Percentiles rank a stretch among this genome's conserved stretches.
Evolutionary conservation across 768 basidiomycete species (phyloP).

Genomic region (Lentinula edodes): DNA sequence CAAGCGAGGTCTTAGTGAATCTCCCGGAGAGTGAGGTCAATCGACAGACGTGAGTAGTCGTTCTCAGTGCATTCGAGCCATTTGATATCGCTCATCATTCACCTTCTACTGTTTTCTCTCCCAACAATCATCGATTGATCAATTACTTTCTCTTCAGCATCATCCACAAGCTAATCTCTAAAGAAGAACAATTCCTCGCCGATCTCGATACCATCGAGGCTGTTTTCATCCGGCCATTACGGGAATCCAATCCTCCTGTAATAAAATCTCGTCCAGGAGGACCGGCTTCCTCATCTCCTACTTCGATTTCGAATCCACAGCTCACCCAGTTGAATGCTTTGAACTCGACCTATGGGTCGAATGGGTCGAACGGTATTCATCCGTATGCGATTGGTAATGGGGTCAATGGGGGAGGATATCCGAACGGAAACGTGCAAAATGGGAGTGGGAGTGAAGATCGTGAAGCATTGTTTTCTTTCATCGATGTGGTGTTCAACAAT

Average conservation of each 20-base stretch:
- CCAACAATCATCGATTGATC: not conserved
- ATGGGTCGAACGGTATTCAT: not conserved
- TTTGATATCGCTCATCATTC: no score
- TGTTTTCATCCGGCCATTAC: constrained; percentile 50
- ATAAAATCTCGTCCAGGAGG: constrained; percentile 15
- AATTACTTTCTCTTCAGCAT: constrained; percentile 31
- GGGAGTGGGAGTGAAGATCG: not conserved
- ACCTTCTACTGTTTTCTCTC: no score
- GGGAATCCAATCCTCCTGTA: constrained; percentile 35
- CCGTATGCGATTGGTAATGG: not conserved
- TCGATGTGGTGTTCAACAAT: constrained; percentile 88
- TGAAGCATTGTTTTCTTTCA: constrained; percentile 66
- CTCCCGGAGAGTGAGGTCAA: constrained; percentile 75
- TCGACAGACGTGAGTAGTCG: constrained; percentile 59
- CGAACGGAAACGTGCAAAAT: not conserved
- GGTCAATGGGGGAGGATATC: not conserved
- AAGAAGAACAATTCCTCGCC: constrained; percentile 85
- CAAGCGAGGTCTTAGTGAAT: constrained; percentile 29
- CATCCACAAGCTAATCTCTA: constrained; percentile 83
- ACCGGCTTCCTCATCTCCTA: not conserved
- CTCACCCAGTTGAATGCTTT: not conserved
- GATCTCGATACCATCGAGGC: constrained; percentile 83
- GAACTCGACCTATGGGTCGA: not conserved
- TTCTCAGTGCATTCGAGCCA: not conserved
- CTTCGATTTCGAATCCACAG: not conserved